Evolutionary conservation across 768 basidiomycete genomes (phyloP).

Genomic region (Calocera cornea): DNA sequence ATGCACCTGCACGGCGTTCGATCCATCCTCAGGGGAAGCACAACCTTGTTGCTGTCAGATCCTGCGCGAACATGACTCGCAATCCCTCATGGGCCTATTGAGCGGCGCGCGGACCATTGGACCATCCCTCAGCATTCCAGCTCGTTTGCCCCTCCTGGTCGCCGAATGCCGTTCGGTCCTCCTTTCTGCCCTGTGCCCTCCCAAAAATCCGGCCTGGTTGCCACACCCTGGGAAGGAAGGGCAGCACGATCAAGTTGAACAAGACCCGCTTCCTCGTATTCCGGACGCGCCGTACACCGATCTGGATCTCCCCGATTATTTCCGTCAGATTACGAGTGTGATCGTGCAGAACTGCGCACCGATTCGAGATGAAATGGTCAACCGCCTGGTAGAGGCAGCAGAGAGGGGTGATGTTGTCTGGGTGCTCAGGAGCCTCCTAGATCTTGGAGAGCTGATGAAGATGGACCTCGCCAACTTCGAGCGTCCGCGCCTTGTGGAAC

Average conservation of each 20-base stretch:
- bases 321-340: not conserved
- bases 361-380: not conserved
- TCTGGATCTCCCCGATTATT: not conserved
- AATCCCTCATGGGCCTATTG: not conserved
- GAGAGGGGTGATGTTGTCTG: not conserved
- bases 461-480: constrained; percentile 1
- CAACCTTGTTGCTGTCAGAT: not conserved
- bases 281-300: not conserved
- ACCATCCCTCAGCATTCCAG: not conserved
- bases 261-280: not conserved
- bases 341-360: constrained; percentile 3
- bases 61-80: not conserved
- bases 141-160: not conserved
- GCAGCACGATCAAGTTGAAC: not conserved
- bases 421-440: not conserved
- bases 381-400: not conserved
- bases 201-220: constrained; percentile 4
- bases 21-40: constrained; percentile 18
- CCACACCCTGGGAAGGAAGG: not conserved
- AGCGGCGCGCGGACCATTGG: not conserved
- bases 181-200: not conserved
- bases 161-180: not conserved
- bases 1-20: constrained; percentile 74
- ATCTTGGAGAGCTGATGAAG: constrained; percentile 1
- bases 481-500: not conserved